These are phyloP conservation scores for Thermochaetoides thermophila DNA, from an alignment of 495 filamentous ascomycete genomes.

Conservation along the genomic window DNA sequence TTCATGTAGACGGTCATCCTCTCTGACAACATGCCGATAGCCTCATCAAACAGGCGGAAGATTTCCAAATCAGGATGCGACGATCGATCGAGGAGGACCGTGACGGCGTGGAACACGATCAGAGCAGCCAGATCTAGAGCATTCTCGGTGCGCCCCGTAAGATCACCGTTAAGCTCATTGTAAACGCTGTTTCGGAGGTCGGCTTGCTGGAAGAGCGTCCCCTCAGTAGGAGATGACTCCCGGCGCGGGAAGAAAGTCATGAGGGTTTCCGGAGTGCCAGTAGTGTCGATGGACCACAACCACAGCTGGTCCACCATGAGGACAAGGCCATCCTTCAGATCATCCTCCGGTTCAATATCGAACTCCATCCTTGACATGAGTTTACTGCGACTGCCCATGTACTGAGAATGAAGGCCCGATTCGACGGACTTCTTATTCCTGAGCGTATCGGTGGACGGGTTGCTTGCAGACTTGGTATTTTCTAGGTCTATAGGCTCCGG, in stretches of 20 bases:
- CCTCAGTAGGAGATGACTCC: conserved; percentile 33
- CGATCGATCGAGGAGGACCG: conserved; percentile 43
- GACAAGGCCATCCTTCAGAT: conserved; percentile 43
- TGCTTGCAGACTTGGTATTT: too few species aligned
- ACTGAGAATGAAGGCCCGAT: neutral
- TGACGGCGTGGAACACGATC: conserved; percentile 46
- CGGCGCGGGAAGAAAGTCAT: conserved; percentile 44
- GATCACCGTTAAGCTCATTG: conserved; percentile 53
- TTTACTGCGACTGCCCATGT: too few species aligned
- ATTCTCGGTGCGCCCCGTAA: conserved; percentile 48
- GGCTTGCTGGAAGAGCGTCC: conserved; percentile 43
- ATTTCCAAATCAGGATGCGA: conserved; percentile 47
- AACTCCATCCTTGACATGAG: too few species aligned
- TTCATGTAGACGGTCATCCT: conserved; percentile 49
- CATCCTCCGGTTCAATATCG: conserved; percentile 18
- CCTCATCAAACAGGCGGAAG: conserved; percentile 53
- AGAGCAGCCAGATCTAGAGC: conserved; percentile 48
- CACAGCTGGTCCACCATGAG: conserved; percentile 60
- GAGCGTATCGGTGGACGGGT: neutral
- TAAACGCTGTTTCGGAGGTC: conserved; percentile 51
- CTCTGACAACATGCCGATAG: conserved; percentile 50
- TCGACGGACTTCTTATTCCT: neutral
- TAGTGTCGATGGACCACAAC: conserved; percentile 49
- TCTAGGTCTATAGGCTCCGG: neutral
- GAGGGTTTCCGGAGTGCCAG: conserved; percentile 24